These are phyloP conservation scores for Marasmius oreades DNA, from an alignment of 1,284 basidiomycete species.

Conservation along the genomic window DNA sequence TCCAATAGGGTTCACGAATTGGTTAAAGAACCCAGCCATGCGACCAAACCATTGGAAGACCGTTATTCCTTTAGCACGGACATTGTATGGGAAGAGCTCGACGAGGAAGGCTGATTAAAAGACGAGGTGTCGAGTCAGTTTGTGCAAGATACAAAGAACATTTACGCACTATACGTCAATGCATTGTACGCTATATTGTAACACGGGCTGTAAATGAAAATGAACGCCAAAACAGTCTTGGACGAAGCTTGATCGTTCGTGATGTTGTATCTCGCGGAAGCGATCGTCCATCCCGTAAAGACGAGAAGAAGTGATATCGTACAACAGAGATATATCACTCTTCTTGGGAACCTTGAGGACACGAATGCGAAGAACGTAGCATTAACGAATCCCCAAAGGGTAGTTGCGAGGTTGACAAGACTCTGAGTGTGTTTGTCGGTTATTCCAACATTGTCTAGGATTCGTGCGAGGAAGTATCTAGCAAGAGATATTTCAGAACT, in stretches of 20 bases:
- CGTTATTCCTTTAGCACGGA: conserved; percentile 46
- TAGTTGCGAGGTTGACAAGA: conserved; percentile 50
- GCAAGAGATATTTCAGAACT: neutral
- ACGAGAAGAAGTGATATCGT: conserved; percentile 44
- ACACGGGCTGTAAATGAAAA: conserved; percentile 49
- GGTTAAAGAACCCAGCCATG: conserved; percentile 53
- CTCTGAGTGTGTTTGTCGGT: conserved; percentile 46
- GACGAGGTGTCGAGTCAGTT: neutral
- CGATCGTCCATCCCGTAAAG: conserved; percentile 52
- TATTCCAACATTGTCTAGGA: conserved; percentile 45
- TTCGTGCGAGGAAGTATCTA: conserved; percentile 45
- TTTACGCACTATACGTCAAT: conserved; percentile 40
- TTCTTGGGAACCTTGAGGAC: conserved; percentile 44
- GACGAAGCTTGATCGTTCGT: conserved; percentile 41
- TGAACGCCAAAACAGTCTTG: conserved; percentile 50
- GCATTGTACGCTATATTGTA: conserved; percentile 50
- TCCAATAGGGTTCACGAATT: conserved; percentile 58
- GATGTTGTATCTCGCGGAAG: conserved; percentile 45
- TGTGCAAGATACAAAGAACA: neutral
- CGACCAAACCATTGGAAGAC: conserved; percentile 51
- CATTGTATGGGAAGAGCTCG: conserved; percentile 49
- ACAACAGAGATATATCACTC: conserved; percentile 46
- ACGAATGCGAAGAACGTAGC: conserved; percentile 46
- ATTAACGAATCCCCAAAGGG: conserved; percentile 53
- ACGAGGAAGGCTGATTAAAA: conserved; percentile 39